phyloP scores from a whole-genome alignment of 768 basidiomycete species.

The Austroboletus eburneus region DNA sequence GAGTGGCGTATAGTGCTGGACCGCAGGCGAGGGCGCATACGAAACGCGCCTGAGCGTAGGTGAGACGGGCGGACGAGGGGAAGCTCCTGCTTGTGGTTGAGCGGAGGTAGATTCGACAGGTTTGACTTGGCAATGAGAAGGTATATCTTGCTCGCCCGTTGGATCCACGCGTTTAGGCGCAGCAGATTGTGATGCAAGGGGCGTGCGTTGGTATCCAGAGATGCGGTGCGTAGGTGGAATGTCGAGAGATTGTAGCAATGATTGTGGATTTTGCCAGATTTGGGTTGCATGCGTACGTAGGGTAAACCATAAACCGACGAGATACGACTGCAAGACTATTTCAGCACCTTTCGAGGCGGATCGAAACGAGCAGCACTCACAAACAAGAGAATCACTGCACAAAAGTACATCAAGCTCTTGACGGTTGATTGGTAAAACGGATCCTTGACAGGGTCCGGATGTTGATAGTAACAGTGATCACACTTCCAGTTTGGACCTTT shows the following conservation, averaged over 20 bases:
- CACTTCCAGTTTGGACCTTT: slow-evolving; percentile 65
- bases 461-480: slow-evolving; percentile 90
- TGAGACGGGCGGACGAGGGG: slow-evolving; percentile 32
- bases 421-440: slow-evolving; percentile 97
- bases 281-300: slow-evolving; percentile 96
- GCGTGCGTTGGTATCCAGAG: slow-evolving; percentile 60
- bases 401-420: slow-evolving; percentile 93
- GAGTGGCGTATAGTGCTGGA: slow-evolving; percentile 53
- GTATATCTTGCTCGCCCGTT: slow-evolving; percentile 28
- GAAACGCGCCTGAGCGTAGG: slow-evolving; percentile 52
- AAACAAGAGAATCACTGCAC: slow-evolving; percentile 83
- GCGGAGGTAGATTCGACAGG: slow-evolving; percentile 15
- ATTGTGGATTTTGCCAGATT: slow-evolving; percentile 98
- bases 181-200: slow-evolving; percentile 7
- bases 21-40: slow-evolving; percentile 41
- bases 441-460: slow-evolving; percentile 88
- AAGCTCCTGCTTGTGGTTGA: slow-evolving; percentile 15
- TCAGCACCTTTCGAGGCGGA: slow-evolving; percentile 5
- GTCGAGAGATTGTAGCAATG: slow-evolving; percentile 66
- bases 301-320: slow-evolving; percentile 98
- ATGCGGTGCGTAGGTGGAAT: slow-evolving; percentile 49
- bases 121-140: slow-evolving; percentile 39
- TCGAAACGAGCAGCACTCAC: slow-evolving; percentile 46
- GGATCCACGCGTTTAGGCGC: slow-evolving; percentile 44
- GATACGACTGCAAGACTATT: slow-evolving; percentile 66